phyloP scores from a whole-genome alignment of 2,329 filamentous ascomycete genomes.

The Huntiella bhutanensis region DNA sequence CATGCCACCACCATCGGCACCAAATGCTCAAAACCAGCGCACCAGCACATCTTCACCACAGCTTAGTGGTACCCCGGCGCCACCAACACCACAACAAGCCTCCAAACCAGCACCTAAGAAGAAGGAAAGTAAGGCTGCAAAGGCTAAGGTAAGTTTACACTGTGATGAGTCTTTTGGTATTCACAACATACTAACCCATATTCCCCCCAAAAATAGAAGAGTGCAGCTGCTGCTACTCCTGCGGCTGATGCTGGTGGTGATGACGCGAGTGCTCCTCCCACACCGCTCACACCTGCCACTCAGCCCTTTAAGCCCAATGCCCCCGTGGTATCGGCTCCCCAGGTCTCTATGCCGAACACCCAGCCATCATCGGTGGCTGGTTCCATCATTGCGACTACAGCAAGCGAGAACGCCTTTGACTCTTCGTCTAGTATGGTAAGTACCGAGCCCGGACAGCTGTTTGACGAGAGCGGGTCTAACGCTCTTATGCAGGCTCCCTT shows the following conservation, averaged over 20 bases:
- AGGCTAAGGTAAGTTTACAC: constrained; percentile 41
- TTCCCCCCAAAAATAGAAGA: constrained; percentile 36
- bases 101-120: constrained; percentile 64
- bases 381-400: constrained; percentile 23
- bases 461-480: constrained; percentile 1
- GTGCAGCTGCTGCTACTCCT: constrained; percentile 32
- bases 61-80: constrained; percentile 36
- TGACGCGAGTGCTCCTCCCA: constrained; percentile 41
- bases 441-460: constrained; percentile 21
- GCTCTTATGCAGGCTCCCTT: constrained; percentile 24
- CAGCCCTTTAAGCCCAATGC: constrained; percentile 26
- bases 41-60: constrained; percentile 41
- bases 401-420: constrained; percentile 18
- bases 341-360: constrained; percentile 14
- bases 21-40: constrained; percentile 32
- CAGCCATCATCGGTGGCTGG: constrained; percentile 17
- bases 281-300: constrained; percentile 43
- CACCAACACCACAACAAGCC: constrained; percentile 55
- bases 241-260: constrained; percentile 37
- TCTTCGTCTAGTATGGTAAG: constrained; percentile 7
- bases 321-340: constrained; percentile 18
- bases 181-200: constrained; percentile 9
- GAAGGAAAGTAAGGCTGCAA: constrained; percentile 47
- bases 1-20: constrained; percentile 49
- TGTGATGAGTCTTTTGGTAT: no score